Conservation (phyloP, 805 yeast genomes). For the Saccharomyces jurei region DNA sequence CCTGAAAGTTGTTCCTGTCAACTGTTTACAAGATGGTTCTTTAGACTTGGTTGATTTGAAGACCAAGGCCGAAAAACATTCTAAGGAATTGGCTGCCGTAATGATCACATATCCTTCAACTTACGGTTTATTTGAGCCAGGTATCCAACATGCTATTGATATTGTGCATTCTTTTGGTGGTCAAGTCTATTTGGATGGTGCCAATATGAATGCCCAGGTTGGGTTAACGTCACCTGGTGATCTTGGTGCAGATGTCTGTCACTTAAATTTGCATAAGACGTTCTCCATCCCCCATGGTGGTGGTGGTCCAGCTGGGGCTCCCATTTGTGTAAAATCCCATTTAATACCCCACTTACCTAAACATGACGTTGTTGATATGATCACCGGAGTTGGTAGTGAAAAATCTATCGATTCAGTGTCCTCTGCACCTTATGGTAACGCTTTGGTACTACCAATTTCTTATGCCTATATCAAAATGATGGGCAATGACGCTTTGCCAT, state of each 20-base stretch:
- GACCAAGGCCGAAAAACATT: constrained; percentile 62
- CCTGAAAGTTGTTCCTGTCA: constrained; percentile 84
- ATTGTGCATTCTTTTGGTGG: constrained; percentile 82
- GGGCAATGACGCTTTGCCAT: constrained; percentile 79
- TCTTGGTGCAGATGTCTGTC: constrained; percentile 97
- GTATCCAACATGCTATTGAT: constrained; percentile 77
- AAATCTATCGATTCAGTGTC: constrained; percentile 68
- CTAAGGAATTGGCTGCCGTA: constrained; percentile 69
- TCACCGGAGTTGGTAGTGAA: constrained; percentile 35
- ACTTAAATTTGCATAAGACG: constrained; percentile 91
- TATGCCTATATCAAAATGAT: constrained; percentile 92
- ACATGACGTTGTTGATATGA: constrained; percentile 52
- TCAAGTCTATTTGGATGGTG: constrained; percentile 96
- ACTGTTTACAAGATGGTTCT: constrained; percentile 79
- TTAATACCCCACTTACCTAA: constrained; percentile 74
- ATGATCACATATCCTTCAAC: constrained; percentile 98
- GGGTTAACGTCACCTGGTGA: constrained; percentile 97
- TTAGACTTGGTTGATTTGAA: constrained; percentile 72
- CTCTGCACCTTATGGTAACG: constrained; percentile 94
- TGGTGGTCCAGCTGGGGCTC: constrained; percentile 99
- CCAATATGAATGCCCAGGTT: constrained; percentile 98
- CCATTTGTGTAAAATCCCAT: constrained; percentile 85
- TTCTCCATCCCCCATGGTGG: constrained; percentile 98
- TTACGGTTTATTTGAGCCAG: constrained; percentile 92
- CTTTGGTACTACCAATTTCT: constrained; percentile 85